Conservation (phyloP, 2,329 filamentous ascomycete genomes). For the Arthrobotrys megalospora region DNA sequence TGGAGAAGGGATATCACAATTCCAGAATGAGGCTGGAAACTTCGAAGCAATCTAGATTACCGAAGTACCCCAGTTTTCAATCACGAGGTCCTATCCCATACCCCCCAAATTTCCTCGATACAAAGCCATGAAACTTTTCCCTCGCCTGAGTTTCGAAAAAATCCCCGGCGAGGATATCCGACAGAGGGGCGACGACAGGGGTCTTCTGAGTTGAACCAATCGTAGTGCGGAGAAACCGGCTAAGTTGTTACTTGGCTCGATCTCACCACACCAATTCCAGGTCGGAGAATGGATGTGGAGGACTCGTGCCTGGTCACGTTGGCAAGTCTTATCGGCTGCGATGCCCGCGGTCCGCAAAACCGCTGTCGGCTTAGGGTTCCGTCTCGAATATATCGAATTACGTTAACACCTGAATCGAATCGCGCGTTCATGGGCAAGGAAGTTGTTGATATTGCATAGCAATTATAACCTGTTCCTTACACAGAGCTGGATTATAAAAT, state of each 20-base stretch:
- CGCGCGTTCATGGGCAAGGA: slow-evolving; percentile 23
- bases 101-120: slow-evolving; percentile 44
- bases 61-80: slow-evolving; percentile 5
- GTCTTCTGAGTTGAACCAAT: slow-evolving; percentile 28
- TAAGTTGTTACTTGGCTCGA: slow-evolving; percentile 58
- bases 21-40: slow-evolving; percentile 13
- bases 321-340: slow-evolving; percentile 20
- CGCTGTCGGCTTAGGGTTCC: slow-evolving; percentile 57
- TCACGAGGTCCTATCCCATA: slow-evolving; percentile 25
- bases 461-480: slow-evolving; percentile 2
- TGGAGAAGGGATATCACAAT: not conserved
- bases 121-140: slow-evolving; percentile 50
- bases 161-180: slow-evolving; percentile 55
- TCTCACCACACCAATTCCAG: slow-evolving; percentile 29
- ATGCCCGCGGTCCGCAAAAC: slow-evolving; percentile 57
- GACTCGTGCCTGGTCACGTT: slow-evolving; percentile 44
- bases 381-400: slow-evolving; percentile 54
- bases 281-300: slow-evolving; percentile 55
- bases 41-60: slow-evolving; percentile 8
- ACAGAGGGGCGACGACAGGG: slow-evolving; percentile 14
- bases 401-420: slow-evolving; percentile 10
- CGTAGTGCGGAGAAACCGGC: slow-evolving; percentile 23
- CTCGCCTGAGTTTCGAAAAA: slow-evolving; percentile 43
- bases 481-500: slow-evolving; percentile 51
- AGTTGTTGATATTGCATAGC: slow-evolving; percentile 34